These are phyloP conservation scores for Juncus effusus DNA, from an alignment of 176 grass and related monocot species.

Conservation along the genomic window DNA sequence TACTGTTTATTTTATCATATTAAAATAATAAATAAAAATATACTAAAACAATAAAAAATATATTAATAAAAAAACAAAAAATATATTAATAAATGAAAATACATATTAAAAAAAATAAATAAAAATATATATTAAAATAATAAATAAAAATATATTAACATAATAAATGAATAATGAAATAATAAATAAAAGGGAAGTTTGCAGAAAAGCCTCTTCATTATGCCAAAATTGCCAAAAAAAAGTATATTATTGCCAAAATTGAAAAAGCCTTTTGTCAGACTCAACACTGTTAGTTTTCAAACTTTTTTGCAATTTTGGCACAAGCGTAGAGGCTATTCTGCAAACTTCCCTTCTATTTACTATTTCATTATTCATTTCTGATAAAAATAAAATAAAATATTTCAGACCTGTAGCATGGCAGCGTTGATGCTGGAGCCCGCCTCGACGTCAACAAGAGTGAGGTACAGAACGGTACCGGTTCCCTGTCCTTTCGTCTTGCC, in stretches of 20 bases:
- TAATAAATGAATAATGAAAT: too few relatives aligned
- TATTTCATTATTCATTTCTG: neutral
- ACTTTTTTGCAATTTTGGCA: neutral
- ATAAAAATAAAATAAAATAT: slow-evolving; percentile 13
- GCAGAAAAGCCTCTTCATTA: too few relatives aligned
- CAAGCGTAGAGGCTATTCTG: too few relatives aligned
- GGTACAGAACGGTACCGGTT: slow-evolving; percentile 54
- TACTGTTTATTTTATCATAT: too few relatives aligned
- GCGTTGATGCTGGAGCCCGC: slow-evolving; percentile 82
- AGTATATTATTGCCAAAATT: neutral
- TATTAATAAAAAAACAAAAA: slow-evolving; percentile 4
- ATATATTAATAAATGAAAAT: neutral
- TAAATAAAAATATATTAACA: too few relatives aligned
- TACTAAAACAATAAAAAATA: neutral
- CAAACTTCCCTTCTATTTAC: too few relatives aligned
- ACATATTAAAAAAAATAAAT: neutral
- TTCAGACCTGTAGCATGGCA: slow-evolving; percentile 77
- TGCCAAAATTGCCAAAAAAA: neutral
- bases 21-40: neutral
- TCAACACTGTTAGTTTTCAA: neutral
- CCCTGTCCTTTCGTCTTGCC: slow-evolving; percentile 87
- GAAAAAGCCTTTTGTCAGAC: neutral
- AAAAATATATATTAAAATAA: neutral
- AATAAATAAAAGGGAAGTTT: too few relatives aligned
- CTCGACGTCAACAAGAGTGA: slow-evolving; percentile 78